Evolutionary conservation across 371 early-diverging fungal species (phyloP).

Genomic region (Funneliformis caledonium): DNA sequence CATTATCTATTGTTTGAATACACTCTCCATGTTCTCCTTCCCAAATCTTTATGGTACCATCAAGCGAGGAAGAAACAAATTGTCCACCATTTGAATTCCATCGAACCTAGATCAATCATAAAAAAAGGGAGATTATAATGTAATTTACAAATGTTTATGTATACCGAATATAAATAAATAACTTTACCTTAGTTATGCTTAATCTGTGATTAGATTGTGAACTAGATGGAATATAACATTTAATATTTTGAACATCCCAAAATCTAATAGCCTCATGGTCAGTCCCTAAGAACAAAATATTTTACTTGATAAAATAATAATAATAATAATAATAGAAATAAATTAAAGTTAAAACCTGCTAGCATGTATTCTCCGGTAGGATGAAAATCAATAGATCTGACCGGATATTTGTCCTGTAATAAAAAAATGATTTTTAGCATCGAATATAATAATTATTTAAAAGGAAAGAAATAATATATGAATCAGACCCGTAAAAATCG

Average conservation of each 20-base stretch:
- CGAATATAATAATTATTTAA: conserved; percentile 18
- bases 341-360: conserved; percentile 42
- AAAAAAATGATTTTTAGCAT: conserved; percentile 9
- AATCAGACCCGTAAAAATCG: conserved; percentile 74
- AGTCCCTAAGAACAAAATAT: conserved; percentile 54
- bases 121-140: neutral
- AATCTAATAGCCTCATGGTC: conserved; percentile 79
- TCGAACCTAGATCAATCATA: conserved; percentile 55
- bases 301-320: neutral
- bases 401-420: conserved; percentile 67
- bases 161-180: neutral
- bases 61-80: conserved; percentile 77
- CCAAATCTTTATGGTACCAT: conserved; percentile 89
- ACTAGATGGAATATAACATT: conserved; percentile 71
- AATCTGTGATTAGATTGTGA: conserved; percentile 62
- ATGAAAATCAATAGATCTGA: conserved; percentile 81
- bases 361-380: conserved; percentile 83
- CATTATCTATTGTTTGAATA: conserved; percentile 68
- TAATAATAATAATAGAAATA: neutral
- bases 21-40: conserved; percentile 80
- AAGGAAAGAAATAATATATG: neutral
- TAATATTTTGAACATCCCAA: conserved; percentile 82
- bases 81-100: conserved; percentile 74
- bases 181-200: conserved; percentile 57
- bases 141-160: neutral